These are phyloP conservation scores for Pleurotus eryngii DNA, from an alignment of 768 basidiomycete genomes.

Conservation along the genomic window DNA sequence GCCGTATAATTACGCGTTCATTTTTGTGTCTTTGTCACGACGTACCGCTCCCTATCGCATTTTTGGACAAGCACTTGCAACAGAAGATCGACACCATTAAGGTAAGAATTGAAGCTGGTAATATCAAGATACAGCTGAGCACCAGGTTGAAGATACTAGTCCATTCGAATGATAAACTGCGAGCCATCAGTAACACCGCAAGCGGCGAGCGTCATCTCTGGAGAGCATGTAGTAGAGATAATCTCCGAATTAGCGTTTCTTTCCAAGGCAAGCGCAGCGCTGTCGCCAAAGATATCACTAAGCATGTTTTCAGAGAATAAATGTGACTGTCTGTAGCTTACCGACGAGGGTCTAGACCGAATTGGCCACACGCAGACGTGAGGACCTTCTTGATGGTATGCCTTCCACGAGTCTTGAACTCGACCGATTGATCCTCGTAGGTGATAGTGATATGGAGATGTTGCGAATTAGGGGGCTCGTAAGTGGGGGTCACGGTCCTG, in stretches of 20 bases:
- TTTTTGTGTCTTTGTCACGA: neutral
- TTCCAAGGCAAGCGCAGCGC: neutral
- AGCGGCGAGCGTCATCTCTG: neutral
- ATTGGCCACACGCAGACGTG: slow-evolving; percentile 36
- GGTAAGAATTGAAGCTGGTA: too few species aligned
- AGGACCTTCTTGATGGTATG: slow-evolving; percentile 40
- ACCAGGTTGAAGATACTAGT: neutral
- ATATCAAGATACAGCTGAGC: too few species aligned
- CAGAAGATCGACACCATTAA: too few species aligned
- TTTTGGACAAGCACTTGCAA: too few species aligned
- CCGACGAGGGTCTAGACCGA: slow-evolving; percentile 28
- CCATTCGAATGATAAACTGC: neutral
- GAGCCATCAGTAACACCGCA: neutral
- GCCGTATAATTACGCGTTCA: neutral
- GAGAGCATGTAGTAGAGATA: neutral
- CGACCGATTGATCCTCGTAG: slow-evolving; percentile 21
- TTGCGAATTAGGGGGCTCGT: slow-evolving; percentile 12
- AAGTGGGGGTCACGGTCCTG: neutral
- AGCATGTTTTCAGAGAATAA: neutral
- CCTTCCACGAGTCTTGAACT: slow-evolving; percentile 42
- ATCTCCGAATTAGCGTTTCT: neutral
- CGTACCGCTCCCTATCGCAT: neutral
- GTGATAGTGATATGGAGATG: slow-evolving; percentile 27
- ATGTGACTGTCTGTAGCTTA: slow-evolving; percentile 13
- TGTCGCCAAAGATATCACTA: neutral